These are phyloP conservation scores for Calonectria pseudoreteaudii DNA, from an alignment of 2,329 filamentous ascomycete genomes.

Conservation along the genomic window DNA sequence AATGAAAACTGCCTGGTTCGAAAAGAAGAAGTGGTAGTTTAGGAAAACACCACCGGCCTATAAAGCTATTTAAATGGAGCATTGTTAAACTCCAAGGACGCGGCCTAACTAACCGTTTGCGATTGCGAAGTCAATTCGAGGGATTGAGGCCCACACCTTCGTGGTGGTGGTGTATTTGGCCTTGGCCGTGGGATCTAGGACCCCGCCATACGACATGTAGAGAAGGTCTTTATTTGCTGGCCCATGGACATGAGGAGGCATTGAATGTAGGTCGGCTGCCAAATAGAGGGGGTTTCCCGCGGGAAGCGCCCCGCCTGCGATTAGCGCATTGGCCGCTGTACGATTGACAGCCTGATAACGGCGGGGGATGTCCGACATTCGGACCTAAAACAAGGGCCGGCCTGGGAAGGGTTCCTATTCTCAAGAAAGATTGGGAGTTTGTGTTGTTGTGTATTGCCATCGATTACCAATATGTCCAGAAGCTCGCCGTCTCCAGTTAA, in stretches of 20 bases:
- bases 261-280: background rate
- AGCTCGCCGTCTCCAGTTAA: background rate
- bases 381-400: background rate
- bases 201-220: background rate
- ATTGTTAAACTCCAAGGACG: background rate
- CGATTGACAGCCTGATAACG: background rate
- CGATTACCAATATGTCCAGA: too few species aligned
- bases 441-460: background rate
- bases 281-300: conserved; percentile 6
- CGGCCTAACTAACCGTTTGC: background rate
- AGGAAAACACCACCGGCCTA: background rate
- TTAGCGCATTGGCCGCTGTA: conserved; percentile 2
- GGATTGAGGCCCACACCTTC: background rate
- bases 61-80: conserved; percentile 6
- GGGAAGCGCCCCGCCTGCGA: background rate
- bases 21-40: background rate
- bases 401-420: background rate
- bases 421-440: background rate
- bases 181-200: background rate
- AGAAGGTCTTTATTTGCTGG: background rate
- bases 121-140: background rate
- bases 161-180: background rate
- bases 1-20: background rate
- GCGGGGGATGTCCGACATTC: conserved; percentile 3
- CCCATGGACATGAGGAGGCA: background rate